Conservation (phyloP, 768 basidiomycete genomes). For the Suillus subaureus region DNA sequence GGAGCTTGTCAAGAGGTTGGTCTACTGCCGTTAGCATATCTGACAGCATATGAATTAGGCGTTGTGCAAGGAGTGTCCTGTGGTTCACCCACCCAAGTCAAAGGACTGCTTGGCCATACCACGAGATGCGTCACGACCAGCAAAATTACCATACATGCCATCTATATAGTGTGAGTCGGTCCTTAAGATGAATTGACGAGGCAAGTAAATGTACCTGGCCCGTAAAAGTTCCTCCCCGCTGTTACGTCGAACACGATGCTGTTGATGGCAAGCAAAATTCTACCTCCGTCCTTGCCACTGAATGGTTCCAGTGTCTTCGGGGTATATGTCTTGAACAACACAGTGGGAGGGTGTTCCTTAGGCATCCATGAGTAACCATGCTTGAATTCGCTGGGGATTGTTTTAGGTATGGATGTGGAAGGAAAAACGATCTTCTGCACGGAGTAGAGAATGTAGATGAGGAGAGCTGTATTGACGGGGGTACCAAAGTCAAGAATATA, state of each 20-base stretch:
- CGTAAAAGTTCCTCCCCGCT: conserved; percentile 88
- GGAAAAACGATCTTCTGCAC: conserved; percentile 77
- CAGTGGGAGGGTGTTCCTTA: conserved; percentile 72
- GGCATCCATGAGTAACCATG: conserved; percentile 93
- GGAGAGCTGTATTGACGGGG: conserved; percentile 77
- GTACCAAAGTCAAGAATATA: conserved; percentile 59
- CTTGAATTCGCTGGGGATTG: conserved; percentile 71
- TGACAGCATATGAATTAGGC: conserved; percentile 26
- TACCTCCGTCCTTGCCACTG: conserved; percentile 60
- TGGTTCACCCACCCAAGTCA: conserved; percentile 66
- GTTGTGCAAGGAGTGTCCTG: neutral
- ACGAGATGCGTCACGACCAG: conserved; percentile 91
- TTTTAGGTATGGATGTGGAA: conserved; percentile 48
- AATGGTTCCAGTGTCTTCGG: conserved; percentile 74
- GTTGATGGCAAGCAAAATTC: conserved; percentile 86
- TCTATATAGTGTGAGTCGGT: conserved; percentile 45
- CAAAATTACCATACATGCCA: conserved; percentile 98
- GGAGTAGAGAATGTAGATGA: conserved; percentile 78
- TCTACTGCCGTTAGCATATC: conserved; percentile 93
- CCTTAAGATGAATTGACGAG: neutral
- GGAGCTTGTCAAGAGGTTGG: conserved; percentile 81
- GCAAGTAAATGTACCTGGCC: conserved; percentile 67
- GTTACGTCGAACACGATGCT: conserved; percentile 94
- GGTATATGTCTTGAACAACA: conserved; percentile 78
- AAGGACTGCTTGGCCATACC: conserved; percentile 99